Evolutionary conservation across 768 basidiomycete genomes (phyloP), one percentile per base, ranked within the genome.

Genomic region (Leccinum pellstonianum): DNA sequence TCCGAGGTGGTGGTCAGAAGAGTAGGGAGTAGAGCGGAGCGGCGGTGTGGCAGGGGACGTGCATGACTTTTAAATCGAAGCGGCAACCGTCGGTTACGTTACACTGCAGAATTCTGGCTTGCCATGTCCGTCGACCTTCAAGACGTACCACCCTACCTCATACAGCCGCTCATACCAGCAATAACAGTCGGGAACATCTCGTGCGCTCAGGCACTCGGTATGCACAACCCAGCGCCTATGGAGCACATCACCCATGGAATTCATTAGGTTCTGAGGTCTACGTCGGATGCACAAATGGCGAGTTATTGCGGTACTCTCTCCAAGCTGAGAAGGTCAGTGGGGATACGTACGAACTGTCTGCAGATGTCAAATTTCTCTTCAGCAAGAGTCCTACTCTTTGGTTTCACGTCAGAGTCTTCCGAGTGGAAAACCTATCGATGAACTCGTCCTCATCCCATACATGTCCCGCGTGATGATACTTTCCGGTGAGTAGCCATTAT

Each of bases 281-380:
- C 64, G 82, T 93, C 12, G 95, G 93, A 12, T 90, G 89, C 61
- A 85, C 86, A 21, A 92, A 94, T 60, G 93, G 95, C 21, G 85
- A 92, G 64, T 79, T 97, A 8, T 75, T 94, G 37, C 87, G 93
- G 47, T 95, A 89, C 69, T 81, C 87, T 1, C 77, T 91, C 21
- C 87, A 88, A 65, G 80, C 79, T 3, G 84, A 83, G 64, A 77
- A 79, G 66, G 84, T 84, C 61, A 58, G 79, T 70, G 53, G 46
- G 43, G 52, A 29, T 14, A 14, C 23, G 4, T 54, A 15, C 17
- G 46, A 17, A 0, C 3, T 5, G 15, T 21, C n/a, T 5, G 33
- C 33, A 21, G 0, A 54, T 64, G 17, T 52, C 31, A 59, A 56
- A 5, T 48, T 31, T 38, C 29, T 51, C 43, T 65, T 57, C 59